Evolutionary conservation across 83 land plant genomes (phyloP), one percentile per base, ranked within the genome.

Genomic region (Larix sibirica): DNA sequence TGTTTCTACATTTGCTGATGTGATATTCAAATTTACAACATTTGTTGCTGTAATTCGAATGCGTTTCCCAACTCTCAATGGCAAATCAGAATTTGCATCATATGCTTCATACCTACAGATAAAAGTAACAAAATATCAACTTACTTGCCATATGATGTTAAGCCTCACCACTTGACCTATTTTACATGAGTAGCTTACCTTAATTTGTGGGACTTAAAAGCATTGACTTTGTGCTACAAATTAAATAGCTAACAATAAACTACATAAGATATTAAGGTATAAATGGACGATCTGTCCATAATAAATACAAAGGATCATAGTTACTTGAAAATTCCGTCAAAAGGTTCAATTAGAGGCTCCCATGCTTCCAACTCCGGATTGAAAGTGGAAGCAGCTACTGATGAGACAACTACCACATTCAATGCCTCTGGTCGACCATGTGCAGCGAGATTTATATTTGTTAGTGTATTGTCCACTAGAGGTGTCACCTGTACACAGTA

Each of bases 241-340:
- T 54, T 54, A 12, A 54, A 13, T 13, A 54, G 58, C 16, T 13
- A 12, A 54, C 58, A 54, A 13, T 54, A 54, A 54, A 2, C 58
- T 54, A 54, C 14, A 44, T 44, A 44, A 44, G 50, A 7, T 44
- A 44, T 44, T 10, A 44, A 44, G 10, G 9, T 44, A 44, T 42
- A 42, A 31, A 20, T 78, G 24, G 80, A 13, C 14, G 31, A 50
- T 56, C 12, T 78, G 21, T 26, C n/a, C 28, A 78, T 17, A 78
- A 50, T 50, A 14, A 50, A 58, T 20, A 78, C 24, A 67, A 47
- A 33, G 50, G 24, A n/a, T 8, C 20, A 23, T 40, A 81, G 80
- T 75, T 93, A 98, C 99, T 98, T 98, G 81, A 98, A 90, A 73
- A 98, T 96, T 33, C 99, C 99, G 81, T 98, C 97, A 89, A 98